Conservation (phyloP, 2,329 filamentous ascomycete species). For the Colletotrichum brevisporum region DNA sequence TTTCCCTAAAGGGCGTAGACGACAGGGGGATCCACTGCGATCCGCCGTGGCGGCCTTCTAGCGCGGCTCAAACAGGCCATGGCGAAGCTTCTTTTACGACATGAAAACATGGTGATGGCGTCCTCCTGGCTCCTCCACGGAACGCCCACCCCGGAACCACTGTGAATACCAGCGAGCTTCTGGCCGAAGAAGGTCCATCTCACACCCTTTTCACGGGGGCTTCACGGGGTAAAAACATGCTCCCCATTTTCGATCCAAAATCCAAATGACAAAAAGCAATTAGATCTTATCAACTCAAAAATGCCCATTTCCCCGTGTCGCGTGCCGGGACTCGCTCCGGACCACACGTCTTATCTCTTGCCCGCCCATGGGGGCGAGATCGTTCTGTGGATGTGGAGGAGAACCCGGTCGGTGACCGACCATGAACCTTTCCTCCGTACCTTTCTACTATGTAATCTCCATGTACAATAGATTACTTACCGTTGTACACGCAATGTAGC, state of each 20-base stretch:
- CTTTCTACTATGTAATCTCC: too few relatives aligned
- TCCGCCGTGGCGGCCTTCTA: conserved; percentile 30
- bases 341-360: conserved; percentile 31
- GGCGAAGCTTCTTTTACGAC: conserved; percentile 40
- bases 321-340: not conserved
- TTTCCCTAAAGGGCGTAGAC: conserved; percentile 25
- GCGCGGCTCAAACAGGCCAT: conserved; percentile 39
- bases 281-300: conserved; percentile 31
- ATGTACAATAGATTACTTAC: not conserved
- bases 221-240: too few relatives aligned
- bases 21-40: conserved; percentile 2
- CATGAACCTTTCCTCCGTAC: not conserved
- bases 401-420: conserved; percentile 22
- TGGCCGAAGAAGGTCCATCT: conserved; percentile 31
- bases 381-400: conserved; percentile 31
- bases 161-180: conserved; percentile 10
- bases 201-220: not conserved
- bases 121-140: conserved; percentile 12
- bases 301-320: conserved; percentile 21
- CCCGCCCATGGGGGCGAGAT: conserved; percentile 38
- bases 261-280: conserved; percentile 36
- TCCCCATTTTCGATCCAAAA: too few relatives aligned
- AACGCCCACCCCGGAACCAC: conserved; percentile 6
- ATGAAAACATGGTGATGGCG: conserved; percentile 37
- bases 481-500: not conserved